Evolutionary conservation across 805 yeast species (phyloP), one percentile per base, ranked within the genome.

Genomic region (Pichia exigua): DNA sequence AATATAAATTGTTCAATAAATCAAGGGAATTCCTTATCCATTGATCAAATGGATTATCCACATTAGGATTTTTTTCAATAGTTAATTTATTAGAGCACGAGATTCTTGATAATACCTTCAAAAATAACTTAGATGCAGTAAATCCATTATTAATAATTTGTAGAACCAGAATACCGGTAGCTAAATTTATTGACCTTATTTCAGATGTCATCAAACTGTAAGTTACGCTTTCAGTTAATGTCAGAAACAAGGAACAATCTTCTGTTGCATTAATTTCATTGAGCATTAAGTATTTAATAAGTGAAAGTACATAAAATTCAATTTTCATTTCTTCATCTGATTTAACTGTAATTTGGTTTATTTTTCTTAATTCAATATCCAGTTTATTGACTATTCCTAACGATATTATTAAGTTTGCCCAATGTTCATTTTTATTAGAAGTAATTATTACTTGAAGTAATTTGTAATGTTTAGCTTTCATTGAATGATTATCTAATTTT

Each of bases 201-300:
- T 87, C 75, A 0, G 90, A 82, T 4, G 97, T 87, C 10, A 85
- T 65, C 45, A 94, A 69, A 10, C 94, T 87, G 39, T 87, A 81
- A 0, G 87, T 71, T 8, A 90, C 73, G 1, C 94, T 80, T 38
- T 76, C 79, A 11, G 85, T 70, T 57, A 78, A 71, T 13, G 72
- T 59, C 38, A 69, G 69, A 9, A 74, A 77, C 51, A 65, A 73
- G 53, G 69, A 58, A 0, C 81, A 81, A 54, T 81, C 74, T 49
- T 77, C 81, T 0, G 84, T 85, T 20, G 87, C 87, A 50, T 76
- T 74, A 55, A 74, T 73, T 55, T 76, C 78, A 59, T 85, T 85
- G 10, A 53, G 27, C 70, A 87, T 75, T 61, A 88, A 68, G 32
- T 89, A 83, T 65, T 83, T 82, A 50, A 94, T 72, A 53, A 96